Evolutionary conservation across 345 rosid genomes (phyloP).

Genomic region (Microcos paniculata): DNA sequence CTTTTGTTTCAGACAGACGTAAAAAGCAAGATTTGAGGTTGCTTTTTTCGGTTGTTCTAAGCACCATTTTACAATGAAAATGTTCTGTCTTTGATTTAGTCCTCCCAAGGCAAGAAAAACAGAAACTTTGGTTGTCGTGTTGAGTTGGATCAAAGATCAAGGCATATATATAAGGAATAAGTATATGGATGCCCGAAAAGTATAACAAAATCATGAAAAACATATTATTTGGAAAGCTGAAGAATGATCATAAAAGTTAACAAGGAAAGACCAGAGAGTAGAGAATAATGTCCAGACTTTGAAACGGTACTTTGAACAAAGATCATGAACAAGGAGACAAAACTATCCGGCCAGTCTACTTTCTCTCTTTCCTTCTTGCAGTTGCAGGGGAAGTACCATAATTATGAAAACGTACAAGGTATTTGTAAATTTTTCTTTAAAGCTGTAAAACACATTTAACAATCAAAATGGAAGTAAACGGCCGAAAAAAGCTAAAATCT

Average conservation of each 20-base stretch:
- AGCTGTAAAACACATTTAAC: not conserved
- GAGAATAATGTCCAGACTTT: not conserved
- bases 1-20: not conserved
- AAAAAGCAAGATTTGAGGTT: not conserved
- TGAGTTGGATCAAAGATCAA: not conserved
- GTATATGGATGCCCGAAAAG: not conserved
- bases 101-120: not conserved
- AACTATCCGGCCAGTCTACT: not conserved
- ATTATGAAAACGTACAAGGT: not conserved
- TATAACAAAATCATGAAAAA: not conserved
- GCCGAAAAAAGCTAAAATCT: not conserved
- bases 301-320: slow-evolving; percentile 7
- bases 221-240: not conserved
- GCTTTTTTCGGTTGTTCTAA: not conserved
- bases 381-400: not conserved
- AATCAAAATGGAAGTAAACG: not conserved
- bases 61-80: not conserved
- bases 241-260: not conserved
- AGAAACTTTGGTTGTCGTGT: not conserved
- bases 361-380: slow-evolving; percentile 8
- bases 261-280: slow-evolving; percentile 3
- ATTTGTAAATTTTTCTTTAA: not conserved
- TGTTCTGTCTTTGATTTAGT: not conserved
- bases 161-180: not conserved
- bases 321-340: slow-evolving; percentile 15